These are phyloP conservation scores for Chlamydomonas eustigma DNA, from an alignment of 139 green algal genomes.

Conservation along the genomic window DNA sequence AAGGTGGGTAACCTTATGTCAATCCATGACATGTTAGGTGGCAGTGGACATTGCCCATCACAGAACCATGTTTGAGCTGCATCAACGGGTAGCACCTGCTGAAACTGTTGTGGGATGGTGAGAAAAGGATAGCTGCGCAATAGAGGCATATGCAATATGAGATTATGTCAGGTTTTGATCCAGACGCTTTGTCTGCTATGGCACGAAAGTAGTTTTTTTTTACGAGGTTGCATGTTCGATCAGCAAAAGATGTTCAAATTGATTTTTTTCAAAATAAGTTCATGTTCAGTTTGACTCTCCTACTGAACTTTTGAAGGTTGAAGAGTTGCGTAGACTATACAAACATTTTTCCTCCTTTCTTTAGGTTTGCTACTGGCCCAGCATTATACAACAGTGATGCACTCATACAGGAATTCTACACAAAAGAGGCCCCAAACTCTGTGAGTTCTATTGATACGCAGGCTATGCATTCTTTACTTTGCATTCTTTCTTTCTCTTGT, in stretches of 20 bases:
- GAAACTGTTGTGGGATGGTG: conserved; percentile 91
- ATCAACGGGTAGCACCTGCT: conserved; percentile 77
- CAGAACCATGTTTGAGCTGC: conserved; percentile 86
- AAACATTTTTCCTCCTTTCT: not conserved
- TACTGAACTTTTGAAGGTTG: too few relatives aligned
- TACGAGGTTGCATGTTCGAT: too few relatives aligned
- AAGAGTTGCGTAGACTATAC: too few relatives aligned
- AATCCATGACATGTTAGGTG: conserved; percentile 61
- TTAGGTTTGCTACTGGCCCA: conserved; percentile 84
- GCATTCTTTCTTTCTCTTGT: not conserved
- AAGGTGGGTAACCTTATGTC: not conserved
- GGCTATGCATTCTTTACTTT: not conserved
- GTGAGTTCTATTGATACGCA: conserved; percentile 24
- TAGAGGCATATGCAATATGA: not conserved
- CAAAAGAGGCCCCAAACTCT: conserved; percentile 55
- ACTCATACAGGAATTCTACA: conserved; percentile 91
- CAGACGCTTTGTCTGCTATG: too few relatives aligned
- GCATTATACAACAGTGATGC: conserved; percentile 76
- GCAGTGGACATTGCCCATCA: conserved; percentile 92
- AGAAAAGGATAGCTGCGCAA: conserved; percentile 18
- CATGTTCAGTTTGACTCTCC: too few relatives aligned
- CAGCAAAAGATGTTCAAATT: too few relatives aligned
- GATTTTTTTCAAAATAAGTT: too few relatives aligned
- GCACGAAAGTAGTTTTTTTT: too few relatives aligned
- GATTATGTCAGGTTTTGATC: too few relatives aligned